Evolutionary conservation across 139 green algal genomes (phyloP), one percentile per base, ranked within the genome.

Genomic region (Nannochloris sp.): DNA sequence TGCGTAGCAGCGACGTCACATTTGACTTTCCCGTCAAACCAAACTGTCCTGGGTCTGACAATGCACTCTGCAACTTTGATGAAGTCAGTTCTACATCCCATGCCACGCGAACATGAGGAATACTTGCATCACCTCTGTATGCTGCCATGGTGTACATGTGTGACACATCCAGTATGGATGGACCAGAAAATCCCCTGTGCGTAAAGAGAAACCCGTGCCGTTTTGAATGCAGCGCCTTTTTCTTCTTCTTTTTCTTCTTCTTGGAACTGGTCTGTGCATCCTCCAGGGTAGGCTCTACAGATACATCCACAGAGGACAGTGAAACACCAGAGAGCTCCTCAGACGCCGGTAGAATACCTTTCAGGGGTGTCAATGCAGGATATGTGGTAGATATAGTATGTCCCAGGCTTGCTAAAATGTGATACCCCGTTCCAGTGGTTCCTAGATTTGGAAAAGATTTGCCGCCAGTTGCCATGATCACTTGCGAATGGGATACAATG

Each of bases 341-440:
- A 2, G 67, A 62, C 23, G 73, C 84, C 2, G 88, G 89, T 67
- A 91, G 85, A 5, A 13, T 9, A 0, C 87, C 88, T 12, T 68
- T 71, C 12, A 97, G 79, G 3, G 91, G 91, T 6, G 87, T 93
- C 3, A 97, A 80, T 2, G 91, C 91, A 4, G 91, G 74, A 69
- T 94, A 95, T 2, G 80, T 67, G 10, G 63, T 49, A 10, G 65
- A 16, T 5, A 95, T 62, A 4, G 20, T 57, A 67, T 92, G 83
- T 29, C 89, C 87, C 23, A 89, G 65, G 5, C n/a, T 3, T 33
- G 44, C 6, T 29, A 86, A 28, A 3, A 92, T 49, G 2, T 58
- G 25, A 23, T 73, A 73, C n/a, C 87, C 86, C 0, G 74, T 84
- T 59, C 91, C 89, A 53, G 91, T 88, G 1, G 89, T 95, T 11